A percentile compares a stretch with the other conserved stretches of the same genome.
These are phyloP conservation scores for Neurospora pannonica DNA, from an alignment of 495 filamentous ascomycete genomes.

Conservation along the genomic window DNA sequence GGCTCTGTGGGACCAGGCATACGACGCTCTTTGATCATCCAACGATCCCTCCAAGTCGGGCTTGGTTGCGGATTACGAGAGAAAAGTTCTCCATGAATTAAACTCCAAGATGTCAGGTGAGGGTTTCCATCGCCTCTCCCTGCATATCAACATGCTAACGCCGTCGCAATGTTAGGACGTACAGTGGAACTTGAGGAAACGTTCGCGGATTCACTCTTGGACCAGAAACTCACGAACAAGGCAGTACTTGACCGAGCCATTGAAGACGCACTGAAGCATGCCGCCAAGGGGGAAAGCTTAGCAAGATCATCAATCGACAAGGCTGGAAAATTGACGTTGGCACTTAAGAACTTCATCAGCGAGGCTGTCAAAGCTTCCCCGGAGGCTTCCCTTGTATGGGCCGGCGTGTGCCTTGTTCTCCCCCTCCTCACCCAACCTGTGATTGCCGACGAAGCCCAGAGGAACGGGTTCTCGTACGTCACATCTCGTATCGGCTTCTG, in stretches of 20 bases:
- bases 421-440: conserved; percentile 16
- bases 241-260: neutral
- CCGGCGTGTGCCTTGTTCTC: conserved; percentile 16
- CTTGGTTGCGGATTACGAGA: neutral
- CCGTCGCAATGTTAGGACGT: fast-evolving
- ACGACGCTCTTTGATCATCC: neutral
- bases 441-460: conserved; percentile 10
- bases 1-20: neutral
- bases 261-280: neutral
- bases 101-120: neutral
- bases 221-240: neutral
- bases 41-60: neutral
- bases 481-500: conserved; percentile 16
- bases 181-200: neutral
- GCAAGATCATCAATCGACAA: conserved; percentile 1
- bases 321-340: conserved; percentile 1
- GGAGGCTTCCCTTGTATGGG: conserved; percentile 15
- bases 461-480: conserved; percentile 17
- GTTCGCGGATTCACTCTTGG: neutral
- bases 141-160: neutral
- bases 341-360: conserved; percentile 10
- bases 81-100: neutral
- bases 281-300: neutral
- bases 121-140: fast-evolving
- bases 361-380: conserved; percentile 14